These are phyloP conservation scores for Tuber calosporum DNA, from an alignment of 495 filamentous ascomycete species.

Conservation along the genomic window DNA sequence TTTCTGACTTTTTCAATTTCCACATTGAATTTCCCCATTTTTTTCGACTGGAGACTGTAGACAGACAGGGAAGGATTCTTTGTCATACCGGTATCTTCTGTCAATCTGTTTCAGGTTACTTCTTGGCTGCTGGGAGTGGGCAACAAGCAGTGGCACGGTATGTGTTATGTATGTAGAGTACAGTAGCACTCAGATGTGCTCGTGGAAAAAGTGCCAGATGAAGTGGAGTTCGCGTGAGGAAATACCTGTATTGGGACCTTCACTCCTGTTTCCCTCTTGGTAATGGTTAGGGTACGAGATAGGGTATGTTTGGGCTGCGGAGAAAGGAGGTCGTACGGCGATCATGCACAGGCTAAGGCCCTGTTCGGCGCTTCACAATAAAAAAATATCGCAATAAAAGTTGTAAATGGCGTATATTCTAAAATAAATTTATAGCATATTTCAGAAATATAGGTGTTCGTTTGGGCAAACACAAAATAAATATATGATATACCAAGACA, in stretches of 20 bases:
- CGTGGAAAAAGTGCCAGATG: neutral
- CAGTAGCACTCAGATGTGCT: neutral
- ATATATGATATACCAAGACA: too few species aligned
- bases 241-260: neutral
- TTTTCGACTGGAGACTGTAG: too few species aligned
- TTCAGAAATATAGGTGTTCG: too few species aligned
- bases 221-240: neutral
- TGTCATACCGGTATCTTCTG: neutral
- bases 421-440: too few species aligned
- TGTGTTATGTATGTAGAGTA: neutral
- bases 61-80: neutral
- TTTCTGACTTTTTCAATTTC: too few species aligned
- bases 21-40: too few species aligned
- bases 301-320: neutral
- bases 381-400: too few species aligned
- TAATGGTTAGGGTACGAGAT: neutral
- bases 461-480: too few species aligned
- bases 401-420: too few species aligned
- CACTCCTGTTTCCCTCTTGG: neutral
- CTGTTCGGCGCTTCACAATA: too few species aligned
- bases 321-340: neutral
- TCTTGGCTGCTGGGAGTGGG: neutral
- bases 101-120: neutral
- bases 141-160: neutral
- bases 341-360: neutral